These are phyloP conservation scores for Lignosus rhinocerotis DNA, from an alignment of 1,284 basidiomycete species.

Conservation along the genomic window DNA sequence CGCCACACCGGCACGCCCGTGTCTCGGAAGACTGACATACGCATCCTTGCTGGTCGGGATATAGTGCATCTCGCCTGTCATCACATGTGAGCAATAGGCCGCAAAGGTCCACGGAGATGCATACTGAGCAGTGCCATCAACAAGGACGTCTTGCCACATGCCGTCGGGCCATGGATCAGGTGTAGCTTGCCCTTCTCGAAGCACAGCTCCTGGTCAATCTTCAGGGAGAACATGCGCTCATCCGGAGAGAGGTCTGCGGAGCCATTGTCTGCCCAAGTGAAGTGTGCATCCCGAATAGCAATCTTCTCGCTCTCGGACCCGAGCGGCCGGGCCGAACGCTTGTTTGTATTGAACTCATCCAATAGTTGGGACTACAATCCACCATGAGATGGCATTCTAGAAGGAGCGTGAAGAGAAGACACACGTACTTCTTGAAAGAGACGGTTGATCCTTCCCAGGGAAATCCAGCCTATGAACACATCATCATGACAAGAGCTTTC, in stretches of 20 bases:
- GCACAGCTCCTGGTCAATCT: slow-evolving; percentile 48
- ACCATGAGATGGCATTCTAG: slow-evolving; percentile 16
- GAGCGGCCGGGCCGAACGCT: background rate
- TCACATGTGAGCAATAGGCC: slow-evolving; percentile 9
- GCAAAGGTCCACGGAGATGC: slow-evolving; percentile 13
- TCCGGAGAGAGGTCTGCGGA: slow-evolving; percentile 3
- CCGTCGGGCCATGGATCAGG: slow-evolving; percentile 62
- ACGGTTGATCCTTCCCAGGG: slow-evolving; percentile 44
- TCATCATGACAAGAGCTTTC: background rate
- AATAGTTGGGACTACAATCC: slow-evolving; percentile 44
- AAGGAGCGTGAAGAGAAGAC: background rate
- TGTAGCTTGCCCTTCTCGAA: slow-evolving; percentile 61
- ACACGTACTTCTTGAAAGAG: slow-evolving; percentile 41
- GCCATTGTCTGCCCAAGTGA: slow-evolving; percentile 36
- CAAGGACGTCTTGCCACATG: slow-evolving; percentile 50
- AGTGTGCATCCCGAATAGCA: slow-evolving; percentile 39
- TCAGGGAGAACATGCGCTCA: slow-evolving; percentile 44
- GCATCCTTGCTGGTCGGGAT: slow-evolving; percentile 47
- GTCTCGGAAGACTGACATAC: slow-evolving; percentile 64
- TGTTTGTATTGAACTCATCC: slow-evolving; percentile 37
- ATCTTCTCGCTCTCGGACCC: slow-evolving; percentile 24
- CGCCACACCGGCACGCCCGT: slow-evolving; percentile 51
- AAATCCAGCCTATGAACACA: slow-evolving; percentile 37
- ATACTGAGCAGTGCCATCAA: slow-evolving; percentile 54
- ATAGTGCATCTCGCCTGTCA: slow-evolving; percentile 58